Evolutionary conservation across 2,329 filamentous ascomycete species (phyloP), one percentile per base, ranked within the genome.

Genomic region (Cryphonectria nitschkei): DNA sequence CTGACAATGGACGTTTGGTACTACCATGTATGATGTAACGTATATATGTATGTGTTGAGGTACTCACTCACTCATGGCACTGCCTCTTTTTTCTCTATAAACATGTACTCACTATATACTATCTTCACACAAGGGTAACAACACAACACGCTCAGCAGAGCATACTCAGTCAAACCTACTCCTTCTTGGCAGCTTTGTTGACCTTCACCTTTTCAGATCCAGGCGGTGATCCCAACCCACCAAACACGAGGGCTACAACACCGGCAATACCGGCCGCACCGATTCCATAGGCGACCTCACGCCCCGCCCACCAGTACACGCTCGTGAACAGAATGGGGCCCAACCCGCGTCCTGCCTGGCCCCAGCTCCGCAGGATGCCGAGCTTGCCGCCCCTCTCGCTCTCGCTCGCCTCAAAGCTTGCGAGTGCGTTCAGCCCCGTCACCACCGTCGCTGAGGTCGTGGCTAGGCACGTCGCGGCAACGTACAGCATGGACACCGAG

Each of bases 221-320:
- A 9, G 80, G 79, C 3, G 93, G 93, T 29, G 90, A 85, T 82
- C 91, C 93, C 73, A 98, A 81, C 0, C 87, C 88, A 29, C 88
- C 86, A 79, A 97, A 92, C 0, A 92, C 93, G 34, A 94, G 81
- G 14, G 85, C 86, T 61, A 88, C 87, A 14, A 98, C 95, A 0
- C 85, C 88, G 6, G 92, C 81, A 84, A 98, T 97, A 6, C 94
- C 94, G 16, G 88, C 85, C 0, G 93, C 92, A 4, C 96, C 96
- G 76, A 94, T 86, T 0, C 85, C 86, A 80, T 98, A 99, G 2
- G 96, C 96, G 14, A 90, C 86, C 78, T 97, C 92, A 63, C 96
- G 86, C 0, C 96, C 96, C 8, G 94, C 95, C 96, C 96, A 99
- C 96, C 96, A 99, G 83, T 99, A 99, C 69, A 99, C 85, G 65